Base-by-base conservation (phyloP, 1,284 basidiomycete species). In the Schizophyllum amplum region DNA sequence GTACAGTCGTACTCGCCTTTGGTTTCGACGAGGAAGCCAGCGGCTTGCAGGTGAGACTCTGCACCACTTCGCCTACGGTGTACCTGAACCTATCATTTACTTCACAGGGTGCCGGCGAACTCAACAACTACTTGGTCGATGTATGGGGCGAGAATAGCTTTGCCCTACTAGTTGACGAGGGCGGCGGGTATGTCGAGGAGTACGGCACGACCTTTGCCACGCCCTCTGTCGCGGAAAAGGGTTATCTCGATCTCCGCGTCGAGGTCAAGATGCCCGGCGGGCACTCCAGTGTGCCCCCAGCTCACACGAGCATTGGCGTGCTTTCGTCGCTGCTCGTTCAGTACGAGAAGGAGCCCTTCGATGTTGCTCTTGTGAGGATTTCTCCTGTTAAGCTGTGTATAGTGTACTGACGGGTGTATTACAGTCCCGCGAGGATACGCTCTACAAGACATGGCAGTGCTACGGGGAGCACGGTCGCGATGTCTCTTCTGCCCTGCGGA, bases 21-120 rank as follows among this genome's bases (percentile, higher is more conserved):
- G 84, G 84, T 23, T 79, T 80, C 59, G 84, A 86, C 66, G 84
- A 86, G 65, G 84, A 86, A 68, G 68, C 72, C 7, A 69, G 70
- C 21, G 80, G 79, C 4, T 55, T 51, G 13, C 61, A 78, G 49
- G 65, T 67, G 61, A 13, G 60, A 21, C 9, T 46, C 42, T 46
- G 11, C 11, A 46, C n/a, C 42, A 11, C 11, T 11, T 46, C 42
- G 42, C 42, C n/a, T 11, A 46, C 11, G 11, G 11, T 11, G n/a
- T n/a, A 46, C n/a, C n/a, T 46, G 42, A 11, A n/a, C 42, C n/a
- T 46, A 46, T n/a, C 42, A 46, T 46, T 11, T n/a, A n/a, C n/a
- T 11, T 46, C 11, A 22, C 58, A 72, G 71, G 80, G 79, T 20
- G 80, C 80, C 5, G 63, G 64, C 6, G 61, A 69, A 49, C 65